Evolutionary conservation across 768 basidiomycete species (phyloP).

Genomic region (Lanmaoa pseudosensibilis): DNA sequence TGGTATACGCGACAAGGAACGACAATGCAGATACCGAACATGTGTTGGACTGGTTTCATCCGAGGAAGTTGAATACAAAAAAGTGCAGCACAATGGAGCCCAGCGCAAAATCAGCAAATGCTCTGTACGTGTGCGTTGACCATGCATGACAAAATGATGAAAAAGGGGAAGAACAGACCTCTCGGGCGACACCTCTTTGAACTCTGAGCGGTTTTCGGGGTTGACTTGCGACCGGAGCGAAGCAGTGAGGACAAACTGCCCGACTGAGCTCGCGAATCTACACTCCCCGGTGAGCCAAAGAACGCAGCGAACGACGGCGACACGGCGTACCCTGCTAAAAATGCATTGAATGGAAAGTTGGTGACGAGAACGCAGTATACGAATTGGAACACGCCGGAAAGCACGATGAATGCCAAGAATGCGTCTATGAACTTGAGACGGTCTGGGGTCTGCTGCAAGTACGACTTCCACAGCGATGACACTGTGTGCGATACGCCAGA

Average conservation of each 20-base stretch:
- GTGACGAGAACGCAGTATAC: slow-evolving; percentile 88
- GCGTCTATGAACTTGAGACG: slow-evolving; percentile 92
- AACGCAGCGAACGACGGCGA: neutral
- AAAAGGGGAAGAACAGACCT: slow-evolving; percentile 50
- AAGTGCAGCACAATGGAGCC: slow-evolving; percentile 97
- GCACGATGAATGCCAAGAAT: slow-evolving; percentile 89
- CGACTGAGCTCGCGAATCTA: slow-evolving; percentile 91
- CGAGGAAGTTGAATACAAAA: slow-evolving; percentile 98
- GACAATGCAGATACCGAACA: neutral
- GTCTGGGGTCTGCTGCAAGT: slow-evolving; percentile 72
- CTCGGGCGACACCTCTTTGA: slow-evolving; percentile 92
- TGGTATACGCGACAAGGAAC: neutral
- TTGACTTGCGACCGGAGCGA: slow-evolving; percentile 92
- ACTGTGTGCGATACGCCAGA: slow-evolving; percentile 36
- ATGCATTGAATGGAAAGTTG: slow-evolving; percentile 96
- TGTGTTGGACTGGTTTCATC: slow-evolving; percentile 42
- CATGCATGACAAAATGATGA: neutral
- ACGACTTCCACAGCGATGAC: slow-evolving; percentile 70
- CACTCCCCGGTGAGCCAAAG: slow-evolving; percentile 2
- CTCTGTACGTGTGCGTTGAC: slow-evolving; percentile 48
- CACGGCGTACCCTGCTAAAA: slow-evolving; percentile 81
- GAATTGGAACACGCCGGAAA: slow-evolving; percentile 90
- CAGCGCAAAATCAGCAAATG: slow-evolving; percentile 94
- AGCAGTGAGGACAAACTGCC: slow-evolving; percentile 95
- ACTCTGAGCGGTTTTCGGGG: slow-evolving; percentile 75